phyloP scores from a whole-genome alignment of 2,329 filamentous ascomycete species.

The Whalleya microplaca region DNA sequence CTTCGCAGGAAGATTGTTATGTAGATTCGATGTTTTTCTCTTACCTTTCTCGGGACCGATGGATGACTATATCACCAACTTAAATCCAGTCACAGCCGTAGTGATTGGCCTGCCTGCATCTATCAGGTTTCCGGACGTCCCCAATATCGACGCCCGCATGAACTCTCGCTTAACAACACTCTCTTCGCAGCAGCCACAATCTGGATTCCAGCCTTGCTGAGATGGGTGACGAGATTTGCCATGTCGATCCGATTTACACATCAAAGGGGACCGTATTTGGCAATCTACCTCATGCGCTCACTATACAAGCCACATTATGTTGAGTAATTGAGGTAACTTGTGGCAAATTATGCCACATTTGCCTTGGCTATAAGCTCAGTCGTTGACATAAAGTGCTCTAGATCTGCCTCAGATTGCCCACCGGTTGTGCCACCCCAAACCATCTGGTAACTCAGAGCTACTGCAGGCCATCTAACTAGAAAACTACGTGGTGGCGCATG shows the following conservation, averaged over 20 bases:
- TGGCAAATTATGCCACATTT: slow-evolving; percentile 7
- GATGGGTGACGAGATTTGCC: slow-evolving; percentile 18
- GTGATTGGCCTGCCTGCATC: slow-evolving; percentile 16
- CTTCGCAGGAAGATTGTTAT: too few relatives aligned
- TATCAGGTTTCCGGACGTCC: slow-evolving; percentile 24
- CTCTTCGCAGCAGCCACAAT: slow-evolving; percentile 4
- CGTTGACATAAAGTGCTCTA: neutral
- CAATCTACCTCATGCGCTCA: neutral
- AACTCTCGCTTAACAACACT: slow-evolving; percentile 8
- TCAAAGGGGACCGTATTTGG: neutral
- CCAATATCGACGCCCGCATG: slow-evolving; percentile 23
- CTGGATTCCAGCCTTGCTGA: slow-evolving; percentile 11
- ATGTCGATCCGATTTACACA: neutral
- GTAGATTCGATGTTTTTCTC: neutral
- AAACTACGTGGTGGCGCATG: slow-evolving; percentile 17
- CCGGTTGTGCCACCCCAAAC: slow-evolving; percentile 8
- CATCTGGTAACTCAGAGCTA: slow-evolving; percentile 6
- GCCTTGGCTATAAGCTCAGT: slow-evolving; percentile 1
- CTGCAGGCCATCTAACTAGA: slow-evolving; percentile 10
- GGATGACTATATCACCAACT: neutral
- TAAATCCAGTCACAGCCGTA: slow-evolving; percentile 4
- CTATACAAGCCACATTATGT: slow-evolving; percentile 7
- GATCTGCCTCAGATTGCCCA: neutral
- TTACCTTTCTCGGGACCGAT: slow-evolving; percentile 21
- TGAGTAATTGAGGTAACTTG: slow-evolving; percentile 12